Evolutionary conservation across 805 yeast species (phyloP).

Genomic region (Candida lessepsii): DNA sequence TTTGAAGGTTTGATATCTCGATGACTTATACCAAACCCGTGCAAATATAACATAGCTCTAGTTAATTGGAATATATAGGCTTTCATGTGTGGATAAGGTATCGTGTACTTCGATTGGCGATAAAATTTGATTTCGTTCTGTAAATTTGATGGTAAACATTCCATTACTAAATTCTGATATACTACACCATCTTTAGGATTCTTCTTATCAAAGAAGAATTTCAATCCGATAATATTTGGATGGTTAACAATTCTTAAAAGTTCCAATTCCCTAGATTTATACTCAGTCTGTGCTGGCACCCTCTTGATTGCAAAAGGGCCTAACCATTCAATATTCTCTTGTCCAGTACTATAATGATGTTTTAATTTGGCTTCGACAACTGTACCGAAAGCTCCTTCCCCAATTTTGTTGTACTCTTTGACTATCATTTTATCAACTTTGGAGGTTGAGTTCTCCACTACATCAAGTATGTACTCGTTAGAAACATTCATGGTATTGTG

Average conservation of each 20-base stretch:
- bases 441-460: conserved; percentile 58
- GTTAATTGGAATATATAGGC: conserved; percentile 78
- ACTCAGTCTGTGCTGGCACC: conserved; percentile 86
- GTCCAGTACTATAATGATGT: conserved; percentile 17
- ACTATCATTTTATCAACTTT: conserved; percentile 60
- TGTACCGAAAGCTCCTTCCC: conserved; percentile 86
- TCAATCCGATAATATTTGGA: conserved; percentile 72
- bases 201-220: conserved; percentile 68
- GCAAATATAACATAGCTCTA: conserved; percentile 79
- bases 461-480: conserved; percentile 42
- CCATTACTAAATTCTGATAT: conserved; percentile 84
- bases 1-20: conserved; percentile 85
- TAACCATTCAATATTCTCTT: conserved; percentile 44
- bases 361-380: conserved; percentile 69
- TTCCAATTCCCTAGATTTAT: conserved; percentile 78
- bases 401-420: conserved; percentile 70
- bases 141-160: conserved; percentile 77
- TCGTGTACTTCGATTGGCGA: conserved; percentile 55
- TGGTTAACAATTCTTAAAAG: conserved; percentile 72
- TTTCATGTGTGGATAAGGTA: conserved; percentile 73
- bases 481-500: conserved; percentile 12
- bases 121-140: conserved; percentile 74
- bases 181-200: conserved; percentile 59
- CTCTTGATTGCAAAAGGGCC: conserved; percentile 85
- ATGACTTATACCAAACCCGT: conserved; percentile 77